Percentiles rank a stretch among this genome's conserved stretches.
Conservation (phyloP, 768 basidiomycete genomes). For the Auricularia sp. region DNA sequence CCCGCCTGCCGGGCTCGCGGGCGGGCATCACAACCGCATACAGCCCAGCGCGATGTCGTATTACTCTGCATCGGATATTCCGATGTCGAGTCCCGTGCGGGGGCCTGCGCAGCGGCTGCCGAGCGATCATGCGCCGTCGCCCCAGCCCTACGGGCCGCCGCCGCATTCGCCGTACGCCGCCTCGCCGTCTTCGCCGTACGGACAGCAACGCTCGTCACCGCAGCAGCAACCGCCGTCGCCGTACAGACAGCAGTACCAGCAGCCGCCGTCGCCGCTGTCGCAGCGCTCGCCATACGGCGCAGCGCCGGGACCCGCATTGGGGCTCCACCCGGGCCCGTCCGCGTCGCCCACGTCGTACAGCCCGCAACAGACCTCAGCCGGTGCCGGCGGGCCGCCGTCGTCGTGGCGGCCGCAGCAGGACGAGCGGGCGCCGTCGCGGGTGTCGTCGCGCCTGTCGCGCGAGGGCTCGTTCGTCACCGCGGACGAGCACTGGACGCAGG, state of each 20-base stretch:
- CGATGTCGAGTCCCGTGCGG: constrained; percentile 9
- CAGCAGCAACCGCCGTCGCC: neutral
- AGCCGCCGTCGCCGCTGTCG: neutral
- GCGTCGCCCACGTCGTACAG: neutral
- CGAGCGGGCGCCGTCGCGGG: neutral
- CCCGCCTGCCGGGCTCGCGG: neutral
- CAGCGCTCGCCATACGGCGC: neutral
- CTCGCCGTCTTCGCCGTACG: neutral
- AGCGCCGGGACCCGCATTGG: neutral
- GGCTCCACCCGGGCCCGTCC: neutral
- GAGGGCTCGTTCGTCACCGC: neutral
- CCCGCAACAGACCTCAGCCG: neutral
- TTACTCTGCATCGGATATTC: constrained; percentile 43
- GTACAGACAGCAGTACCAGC: neutral
- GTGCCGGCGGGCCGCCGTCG: neutral
- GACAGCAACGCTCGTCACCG: neutral
- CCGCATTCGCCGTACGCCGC: neutral
- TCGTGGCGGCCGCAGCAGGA: neutral
- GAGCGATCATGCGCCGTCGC: neutral
- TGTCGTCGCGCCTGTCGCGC: neutral
- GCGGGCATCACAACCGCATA: neutral
- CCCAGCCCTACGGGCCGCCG: neutral
- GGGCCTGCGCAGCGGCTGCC: neutral
- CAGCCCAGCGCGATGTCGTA: constrained; percentile 33
- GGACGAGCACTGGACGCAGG: neutral